A percentile compares a stretch with the other conserved stretches of the same genome.
phyloP scores from a whole-genome alignment of 2,329 filamentous ascomycete genomes.

The Epichloe bromicola region DNA sequence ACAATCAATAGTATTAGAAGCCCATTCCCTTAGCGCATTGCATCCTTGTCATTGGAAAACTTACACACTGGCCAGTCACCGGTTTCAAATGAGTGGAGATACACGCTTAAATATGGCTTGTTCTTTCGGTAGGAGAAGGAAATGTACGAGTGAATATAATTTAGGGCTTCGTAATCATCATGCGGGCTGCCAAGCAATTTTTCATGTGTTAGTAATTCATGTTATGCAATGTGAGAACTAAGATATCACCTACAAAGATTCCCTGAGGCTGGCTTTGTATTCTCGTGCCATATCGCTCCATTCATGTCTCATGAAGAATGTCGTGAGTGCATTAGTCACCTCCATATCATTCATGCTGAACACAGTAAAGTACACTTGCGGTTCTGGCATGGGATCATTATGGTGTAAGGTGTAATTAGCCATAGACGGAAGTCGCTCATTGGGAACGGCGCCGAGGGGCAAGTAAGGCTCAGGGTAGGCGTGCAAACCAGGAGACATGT shows the following conservation, averaged over 20 bases:
- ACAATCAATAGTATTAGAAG: neutral
- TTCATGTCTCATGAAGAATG: neutral
- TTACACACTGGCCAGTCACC: neutral
- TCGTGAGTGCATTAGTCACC: neutral
- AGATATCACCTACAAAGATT: neutral
- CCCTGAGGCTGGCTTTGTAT: neutral
- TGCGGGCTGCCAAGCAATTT: neutral
- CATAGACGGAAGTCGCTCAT: slow-evolving; percentile 2
- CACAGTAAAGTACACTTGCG: slow-evolving; percentile 1
- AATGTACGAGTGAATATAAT: neutral
- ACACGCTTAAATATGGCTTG: slow-evolving; percentile 1
- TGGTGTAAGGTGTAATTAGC: neutral
- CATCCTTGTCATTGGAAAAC: neutral
- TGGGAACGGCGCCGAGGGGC: neutral
- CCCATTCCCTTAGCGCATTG: neutral
- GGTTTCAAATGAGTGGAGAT: slow-evolving; percentile 1
- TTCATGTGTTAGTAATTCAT: too few relatives aligned
- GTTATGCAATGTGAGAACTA: too few relatives aligned
- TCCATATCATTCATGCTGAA: neutral
- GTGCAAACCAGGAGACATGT: neutral
- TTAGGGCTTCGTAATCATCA: neutral
- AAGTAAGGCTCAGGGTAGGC: neutral
- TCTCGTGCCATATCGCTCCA: neutral
- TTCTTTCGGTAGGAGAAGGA: neutral
- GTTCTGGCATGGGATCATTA: neutral